Evolutionary conservation across 2,329 filamentous ascomycete genomes (phyloP).

Genomic region (Ploettnerulaceae sp.): DNA sequence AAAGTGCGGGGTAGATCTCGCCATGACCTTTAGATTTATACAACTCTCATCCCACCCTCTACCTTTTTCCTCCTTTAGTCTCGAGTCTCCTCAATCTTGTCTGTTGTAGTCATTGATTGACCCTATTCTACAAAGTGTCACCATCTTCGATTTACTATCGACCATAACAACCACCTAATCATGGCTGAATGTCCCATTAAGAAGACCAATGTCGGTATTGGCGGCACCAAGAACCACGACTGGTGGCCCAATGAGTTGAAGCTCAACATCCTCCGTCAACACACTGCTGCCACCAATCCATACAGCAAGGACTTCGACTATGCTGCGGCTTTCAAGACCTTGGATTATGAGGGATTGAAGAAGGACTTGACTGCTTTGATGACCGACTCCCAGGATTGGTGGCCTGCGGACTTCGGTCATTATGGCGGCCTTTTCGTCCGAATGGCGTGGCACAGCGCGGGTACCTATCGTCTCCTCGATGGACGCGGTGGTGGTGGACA

Average conservation of each 20-base stretch:
- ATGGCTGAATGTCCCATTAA: constrained; percentile 27
- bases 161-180: constrained; percentile 11
- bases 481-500: constrained; percentile 70
- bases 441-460: constrained; percentile 76
- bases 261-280: constrained; percentile 69
- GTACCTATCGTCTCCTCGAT: constrained; percentile 71
- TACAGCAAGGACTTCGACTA: constrained; percentile 64
- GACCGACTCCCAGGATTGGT: constrained; percentile 77
- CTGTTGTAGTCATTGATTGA: no score
- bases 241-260: constrained; percentile 70
- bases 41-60: no score
- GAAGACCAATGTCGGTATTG: constrained; percentile 39
- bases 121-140: no score
- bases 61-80: no score
- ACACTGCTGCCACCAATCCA: constrained; percentile 59
- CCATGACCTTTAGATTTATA: no score
- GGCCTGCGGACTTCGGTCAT: constrained; percentile 78
- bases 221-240: constrained; percentile 63
- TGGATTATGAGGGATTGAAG: constrained; percentile 68
- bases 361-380: constrained; percentile 66
- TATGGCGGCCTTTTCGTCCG: constrained; percentile 77
- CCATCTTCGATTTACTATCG: no score
- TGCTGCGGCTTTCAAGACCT: constrained; percentile 62
- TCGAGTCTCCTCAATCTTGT: no score
- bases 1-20: no score